These are phyloP conservation scores for Monosporascus sp. DNA, from an alignment of 2,329 filamentous ascomycete genomes.

Conservation along the genomic window DNA sequence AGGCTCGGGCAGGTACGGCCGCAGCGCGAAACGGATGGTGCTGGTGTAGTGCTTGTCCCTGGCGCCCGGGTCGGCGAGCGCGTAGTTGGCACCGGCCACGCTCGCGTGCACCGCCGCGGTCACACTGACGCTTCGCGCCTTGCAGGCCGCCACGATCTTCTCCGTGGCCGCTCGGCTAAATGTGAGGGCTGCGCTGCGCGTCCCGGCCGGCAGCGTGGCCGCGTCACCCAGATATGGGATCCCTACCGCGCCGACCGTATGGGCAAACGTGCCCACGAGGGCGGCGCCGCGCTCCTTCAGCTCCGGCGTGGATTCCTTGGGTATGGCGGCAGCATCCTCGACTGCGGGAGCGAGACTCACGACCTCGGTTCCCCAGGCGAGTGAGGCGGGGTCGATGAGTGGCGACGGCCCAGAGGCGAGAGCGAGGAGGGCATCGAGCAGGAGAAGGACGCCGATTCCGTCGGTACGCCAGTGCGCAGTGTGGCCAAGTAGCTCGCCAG, in stretches of 20 bases:
- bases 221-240: slow-evolving; percentile 15
- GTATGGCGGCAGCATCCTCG: slow-evolving; percentile 18
- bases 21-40: slow-evolving; percentile 23
- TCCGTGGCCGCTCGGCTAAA: slow-evolving; percentile 15
- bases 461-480: slow-evolving; percentile 27
- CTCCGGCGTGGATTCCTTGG: slow-evolving; percentile 8
- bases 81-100: slow-evolving; percentile 23
- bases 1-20: slow-evolving; percentile 21
- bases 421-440: slow-evolving; percentile 19
- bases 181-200: slow-evolving; percentile 5
- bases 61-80: slow-evolving; percentile 9
- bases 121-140: slow-evolving; percentile 17
- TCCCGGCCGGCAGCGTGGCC: slow-evolving; percentile 14
- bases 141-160: slow-evolving; percentile 12
- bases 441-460: slow-evolving; percentile 21
- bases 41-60: slow-evolving; percentile 23
- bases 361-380: slow-evolving; percentile 24
- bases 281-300: slow-evolving; percentile 11
- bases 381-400: slow-evolving; percentile 14
- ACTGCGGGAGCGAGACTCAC: slow-evolving; percentile 14
- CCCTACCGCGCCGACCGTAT: slow-evolving; percentile 15
- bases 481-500: slow-evolving; percentile 9
- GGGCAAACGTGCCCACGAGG: slow-evolving; percentile 11
- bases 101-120: slow-evolving; percentile 26
- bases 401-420: slow-evolving; percentile 6